Evolutionary conservation across 2,329 filamentous ascomycete genomes (phyloP), one percentile per base, ranked within the genome.

Genomic region (Sporothrix pseudoabietina): DNA sequence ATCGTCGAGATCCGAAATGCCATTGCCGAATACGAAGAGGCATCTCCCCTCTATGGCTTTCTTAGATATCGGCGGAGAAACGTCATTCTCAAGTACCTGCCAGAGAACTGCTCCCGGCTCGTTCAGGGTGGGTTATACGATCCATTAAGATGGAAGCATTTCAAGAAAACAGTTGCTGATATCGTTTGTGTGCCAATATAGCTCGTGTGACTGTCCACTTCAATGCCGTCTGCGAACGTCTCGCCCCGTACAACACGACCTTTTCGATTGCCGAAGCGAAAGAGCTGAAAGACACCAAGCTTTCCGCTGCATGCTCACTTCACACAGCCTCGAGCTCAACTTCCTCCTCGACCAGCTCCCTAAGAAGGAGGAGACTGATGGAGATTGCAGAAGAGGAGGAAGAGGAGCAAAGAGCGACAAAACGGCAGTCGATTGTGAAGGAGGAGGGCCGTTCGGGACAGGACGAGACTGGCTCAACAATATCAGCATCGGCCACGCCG

Each of bases 311-410:
- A 71, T 98, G 94, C 82, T 94, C 94, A 59, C 85, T 98, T 71
- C 94, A 98, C 82, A 92, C 94, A 54, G 93, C 94, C 8, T 93
- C 93, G 14, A 92, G 91, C 54, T 97, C 95, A 26, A 93, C 91
- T 77, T 94, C 92, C 35, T 97, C 94, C 12, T 95, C 93, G 4
- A 92, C 89, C 68, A 94, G 92, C 79, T 97, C 94, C 5, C 85
- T 94, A 76, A 89, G 92, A 74, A 87, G 90, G 79, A 89, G 91
- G 78, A 90, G 93, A 77, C 84, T 98, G 78, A 91, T 95, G 83
- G 95, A 97, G 83, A 98, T 98, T 80, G 90, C 92, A n/a, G 96
- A 98, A 82, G 92, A 91, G 71, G 94, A 97, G 79, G 94, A 97
- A 78, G 89, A 91, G 59, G 82, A 85, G 74, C 84, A 86, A 74